Conservation (phyloP, 495 filamentous ascomycete genomes). For the Podospora anserina region DNA sequence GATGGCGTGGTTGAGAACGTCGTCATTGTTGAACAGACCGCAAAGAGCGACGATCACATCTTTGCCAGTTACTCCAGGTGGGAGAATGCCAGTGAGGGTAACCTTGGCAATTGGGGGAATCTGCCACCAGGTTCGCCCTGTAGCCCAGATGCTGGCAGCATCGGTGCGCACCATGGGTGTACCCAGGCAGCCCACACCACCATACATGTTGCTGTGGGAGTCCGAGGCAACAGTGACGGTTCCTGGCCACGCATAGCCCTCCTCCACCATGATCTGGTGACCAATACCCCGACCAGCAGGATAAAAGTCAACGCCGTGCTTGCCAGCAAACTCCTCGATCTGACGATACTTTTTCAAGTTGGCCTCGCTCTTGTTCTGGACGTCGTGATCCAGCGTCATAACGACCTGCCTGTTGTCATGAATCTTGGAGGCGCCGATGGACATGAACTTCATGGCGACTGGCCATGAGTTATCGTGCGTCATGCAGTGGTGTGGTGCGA, state of each 20-base stretch:
- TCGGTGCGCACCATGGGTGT: conserved; percentile 86
- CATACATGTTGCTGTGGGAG: conserved; percentile 86
- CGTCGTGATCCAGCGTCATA: conserved; percentile 91
- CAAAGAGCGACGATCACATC: conserved; percentile 92
- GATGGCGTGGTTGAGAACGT: conserved; percentile 89
- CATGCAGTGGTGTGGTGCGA: conserved; percentile 74
- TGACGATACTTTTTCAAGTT: conserved; percentile 82
- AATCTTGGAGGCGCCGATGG: conserved; percentile 76
- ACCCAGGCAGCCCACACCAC: conserved; percentile 71
- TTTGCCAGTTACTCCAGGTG: conserved; percentile 84
- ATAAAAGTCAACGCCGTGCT: conserved; percentile 80
- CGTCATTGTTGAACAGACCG: conserved; percentile 80
- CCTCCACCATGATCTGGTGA: conserved; percentile 42
- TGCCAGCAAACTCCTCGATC: conserved; percentile 82
- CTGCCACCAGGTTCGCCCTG: conserved; percentile 83
- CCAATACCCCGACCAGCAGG: conserved; percentile 67
- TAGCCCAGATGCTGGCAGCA: conserved; percentile 83
- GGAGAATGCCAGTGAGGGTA: conserved; percentile 70
- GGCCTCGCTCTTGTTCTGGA: conserved; percentile 78
- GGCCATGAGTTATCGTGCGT: conserved; percentile 95
- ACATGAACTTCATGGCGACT: conserved; percentile 80
- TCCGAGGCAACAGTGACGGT: conserved; percentile 80
- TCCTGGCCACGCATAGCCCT: conserved; percentile 65
- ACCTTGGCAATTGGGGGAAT: conserved; percentile 81
- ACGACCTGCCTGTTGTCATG: conserved; percentile 73